Evolutionary conservation across 768 basidiomycete genomes (phyloP).

Genomic region (Termitomyces sp.): DNA sequence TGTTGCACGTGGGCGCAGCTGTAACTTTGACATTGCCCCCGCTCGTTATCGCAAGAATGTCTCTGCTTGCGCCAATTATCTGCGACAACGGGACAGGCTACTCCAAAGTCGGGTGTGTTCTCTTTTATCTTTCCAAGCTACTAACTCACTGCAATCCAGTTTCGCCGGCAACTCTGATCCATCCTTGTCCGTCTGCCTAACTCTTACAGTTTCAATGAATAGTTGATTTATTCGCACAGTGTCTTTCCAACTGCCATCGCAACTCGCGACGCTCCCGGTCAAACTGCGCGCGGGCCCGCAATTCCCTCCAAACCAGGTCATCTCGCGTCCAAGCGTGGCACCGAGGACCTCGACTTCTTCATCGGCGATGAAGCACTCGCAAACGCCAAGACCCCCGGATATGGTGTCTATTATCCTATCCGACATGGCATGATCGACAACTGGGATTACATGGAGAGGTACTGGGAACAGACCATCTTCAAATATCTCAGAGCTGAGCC

Average conservation of each 20-base stretch:
- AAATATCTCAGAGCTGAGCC: slow-evolving; percentile 98
- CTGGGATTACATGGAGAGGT: slow-evolving; percentile 98
- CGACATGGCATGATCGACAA: slow-evolving; percentile 97
- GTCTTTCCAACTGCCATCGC: slow-evolving; percentile 99
- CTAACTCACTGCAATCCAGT: slow-evolving; percentile 31
- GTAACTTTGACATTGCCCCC: neutral
- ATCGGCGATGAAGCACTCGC: slow-evolving; percentile 98
- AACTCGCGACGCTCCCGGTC: slow-evolving; percentile 67
- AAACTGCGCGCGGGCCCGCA: slow-evolving; percentile 65
- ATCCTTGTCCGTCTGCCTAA: slow-evolving; percentile 67
- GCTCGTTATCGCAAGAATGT: neutral
- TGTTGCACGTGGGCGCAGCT: neutral
- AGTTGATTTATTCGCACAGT: slow-evolving; percentile 27
- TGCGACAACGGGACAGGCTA: slow-evolving; percentile 98
- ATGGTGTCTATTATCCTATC: slow-evolving; percentile 94
- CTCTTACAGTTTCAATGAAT: neutral
- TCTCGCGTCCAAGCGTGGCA: slow-evolving; percentile 92
- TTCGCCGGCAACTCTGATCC: slow-evolving; percentile 99
- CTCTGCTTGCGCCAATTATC: slow-evolving; percentile 82
- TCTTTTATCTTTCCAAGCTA: neutral
- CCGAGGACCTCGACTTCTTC: slow-evolving; percentile 99
- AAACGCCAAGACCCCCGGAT: slow-evolving; percentile 91
- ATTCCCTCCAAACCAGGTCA: slow-evolving; percentile 83
- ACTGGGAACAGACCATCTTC: slow-evolving; percentile 99
- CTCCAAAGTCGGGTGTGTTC: slow-evolving; percentile 89